These are phyloP conservation scores for Magnaporthiopsis poae DNA, from an alignment of 2,329 filamentous ascomycete genomes.

Conservation along the genomic window DNA sequence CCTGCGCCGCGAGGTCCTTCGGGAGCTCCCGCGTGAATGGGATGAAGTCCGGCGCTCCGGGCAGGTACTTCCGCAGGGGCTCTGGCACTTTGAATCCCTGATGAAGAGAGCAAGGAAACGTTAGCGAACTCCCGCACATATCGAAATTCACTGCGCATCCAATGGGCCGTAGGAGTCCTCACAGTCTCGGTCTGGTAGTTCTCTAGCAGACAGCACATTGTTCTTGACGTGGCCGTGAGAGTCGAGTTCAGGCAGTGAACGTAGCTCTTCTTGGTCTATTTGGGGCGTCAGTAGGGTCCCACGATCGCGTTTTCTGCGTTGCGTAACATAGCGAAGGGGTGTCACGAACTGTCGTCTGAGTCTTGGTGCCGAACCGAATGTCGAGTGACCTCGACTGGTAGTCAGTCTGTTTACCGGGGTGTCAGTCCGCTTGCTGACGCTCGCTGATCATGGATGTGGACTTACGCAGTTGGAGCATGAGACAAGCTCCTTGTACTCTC, in stretches of 20 bases:
- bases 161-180: constrained; percentile 40
- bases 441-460: background rate
- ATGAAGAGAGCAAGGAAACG: background rate
- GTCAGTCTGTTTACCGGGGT: constrained; percentile 1
- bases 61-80: constrained; percentile 78
- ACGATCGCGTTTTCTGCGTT: background rate
- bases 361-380: constrained; percentile 83
- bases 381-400: constrained; percentile 86
- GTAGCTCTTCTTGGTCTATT: constrained; percentile 65
- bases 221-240: constrained; percentile 14
- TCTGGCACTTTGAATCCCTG: constrained; percentile 72
- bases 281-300: background rate
- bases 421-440: background rate
- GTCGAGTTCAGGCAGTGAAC: constrained; percentile 79
- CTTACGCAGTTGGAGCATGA: constrained; percentile 80
- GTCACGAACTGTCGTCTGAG: constrained; percentile 44
- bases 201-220: constrained; percentile 81
- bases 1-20: constrained; percentile 51
- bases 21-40: constrained; percentile 78
- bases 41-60: constrained; percentile 79
- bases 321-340: too few relatives aligned
- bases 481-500: constrained; percentile 96
- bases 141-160: background rate
- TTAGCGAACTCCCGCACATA: constrained; percentile 4
- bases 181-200: constrained; percentile 79